Evolutionary conservation across 1,284 basidiomycete genomes (phyloP), one percentile per base, ranked within the genome.

Genomic region (Ustilago tritici): DNA sequence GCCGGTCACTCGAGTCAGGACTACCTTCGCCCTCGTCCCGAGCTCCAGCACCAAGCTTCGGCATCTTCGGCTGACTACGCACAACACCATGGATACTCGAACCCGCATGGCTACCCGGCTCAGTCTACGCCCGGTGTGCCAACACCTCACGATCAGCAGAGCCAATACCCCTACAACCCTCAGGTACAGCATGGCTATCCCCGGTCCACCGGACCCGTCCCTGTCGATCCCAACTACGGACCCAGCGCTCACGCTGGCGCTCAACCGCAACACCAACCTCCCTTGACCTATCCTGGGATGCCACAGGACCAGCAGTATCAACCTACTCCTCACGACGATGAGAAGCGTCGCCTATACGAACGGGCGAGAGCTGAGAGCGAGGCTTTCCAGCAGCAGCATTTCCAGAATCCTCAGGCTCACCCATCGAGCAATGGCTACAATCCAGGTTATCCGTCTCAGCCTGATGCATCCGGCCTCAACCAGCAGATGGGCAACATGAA

Each of bases 111-210:
- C 36, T 65, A 70, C 19, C 28, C 70, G n/a, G 47, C 47, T 19
- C 79, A 65, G 41, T 65, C 62, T 43, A 47, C 50, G 5, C 46
- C 52, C 4, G 40, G 56, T 12, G 38, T 38, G 4, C 10, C 66
- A 1, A 50, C 23, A 63, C 54, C 90, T 89, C 72, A 85, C 67
- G 31, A 85, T 68, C 86, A 85, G 34, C 86, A 85, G 34, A 82
- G 77, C 23, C 87, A 82, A 52, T 68, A 83, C 71, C 12, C 64
- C 0, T 60, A 65, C 56, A 53, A 57, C 32, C 38, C 46, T 7
- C 54, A 65, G 23, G 67, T 65, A 28, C 64, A 66, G 40, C 59
- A 75, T 35, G 54, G 46, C 46, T 72, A 67, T 32, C 34, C 70
- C 19, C 70, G 67, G 19, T n/a, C 57, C 10, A 19, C 49, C 31